A percentile compares a stretch with the other conserved stretches of the same genome.
phyloP scores from a whole-genome alignment of 805 yeast genomes.

The Yamadazyma akitaensis region DNA sequence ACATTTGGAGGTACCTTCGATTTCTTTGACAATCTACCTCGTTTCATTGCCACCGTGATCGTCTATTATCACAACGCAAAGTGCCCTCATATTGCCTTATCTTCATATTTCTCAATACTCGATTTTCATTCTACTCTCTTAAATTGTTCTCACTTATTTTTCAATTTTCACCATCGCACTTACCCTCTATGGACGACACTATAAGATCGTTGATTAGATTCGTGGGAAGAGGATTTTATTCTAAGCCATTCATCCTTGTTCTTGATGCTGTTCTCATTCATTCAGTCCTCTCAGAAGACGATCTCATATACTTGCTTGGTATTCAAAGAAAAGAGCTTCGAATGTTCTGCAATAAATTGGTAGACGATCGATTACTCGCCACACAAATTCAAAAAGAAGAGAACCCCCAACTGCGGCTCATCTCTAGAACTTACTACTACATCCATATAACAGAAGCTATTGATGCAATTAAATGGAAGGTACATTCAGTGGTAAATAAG shows the following conservation, averaged over 20 bases:
- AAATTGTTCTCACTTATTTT: not conserved
- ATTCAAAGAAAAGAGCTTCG: constrained; percentile 85
- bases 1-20: too few species aligned
- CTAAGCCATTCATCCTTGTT: constrained; percentile 75
- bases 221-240: constrained; percentile 84
- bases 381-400: constrained; percentile 63
- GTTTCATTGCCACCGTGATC: too few species aligned
- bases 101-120: not conserved
- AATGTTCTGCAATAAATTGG: constrained; percentile 70
- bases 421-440: constrained; percentile 76
- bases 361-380: constrained; percentile 78
- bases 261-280: constrained; percentile 86
- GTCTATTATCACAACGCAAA: too few species aligned
- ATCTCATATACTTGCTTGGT: constrained; percentile 73
- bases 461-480: constrained; percentile 95
- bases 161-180: not conserved
- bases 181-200: constrained; percentile 38
- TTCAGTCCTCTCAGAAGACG: constrained; percentile 90
- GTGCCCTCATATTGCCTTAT: too few species aligned
- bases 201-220: constrained; percentile 61
- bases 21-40: too few species aligned
- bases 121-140: not conserved
- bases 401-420: constrained; percentile 57
- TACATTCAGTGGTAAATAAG: constrained; percentile 76
- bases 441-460: constrained; percentile 91